These are phyloP conservation scores for Leccinum aurantiacum DNA, from an alignment of 768 basidiomycete genomes.

Conservation along the genomic window DNA sequence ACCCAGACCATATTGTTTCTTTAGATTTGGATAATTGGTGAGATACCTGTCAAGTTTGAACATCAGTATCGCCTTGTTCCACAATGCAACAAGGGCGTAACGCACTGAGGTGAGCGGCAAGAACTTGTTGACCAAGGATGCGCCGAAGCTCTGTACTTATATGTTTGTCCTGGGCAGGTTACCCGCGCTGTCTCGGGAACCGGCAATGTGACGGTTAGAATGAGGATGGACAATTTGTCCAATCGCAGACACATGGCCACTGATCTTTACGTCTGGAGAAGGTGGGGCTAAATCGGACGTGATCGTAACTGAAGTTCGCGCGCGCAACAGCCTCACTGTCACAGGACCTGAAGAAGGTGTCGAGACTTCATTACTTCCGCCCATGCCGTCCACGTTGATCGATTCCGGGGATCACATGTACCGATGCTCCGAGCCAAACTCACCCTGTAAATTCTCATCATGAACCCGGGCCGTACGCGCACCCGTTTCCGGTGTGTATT, in stretches of 20 bases:
- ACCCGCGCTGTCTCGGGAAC: not conserved
- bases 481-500: not conserved
- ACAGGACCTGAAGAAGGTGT: not conserved
- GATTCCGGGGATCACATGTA: not conserved
- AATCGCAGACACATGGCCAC: too few species aligned
- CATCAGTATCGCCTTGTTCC: not conserved
- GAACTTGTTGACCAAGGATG: not conserved
- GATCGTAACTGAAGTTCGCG: too few species aligned
- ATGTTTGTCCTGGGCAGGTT: not conserved
- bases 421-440: too few species aligned
- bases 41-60: not conserved
- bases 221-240: too few species aligned
- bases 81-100: not conserved
- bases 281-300: too few species aligned
- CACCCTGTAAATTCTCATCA: too few species aligned
- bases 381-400: not conserved
- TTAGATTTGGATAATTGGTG: not conserved
- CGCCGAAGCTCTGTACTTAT: not conserved
- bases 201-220: too few species aligned
- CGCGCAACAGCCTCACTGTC: too few species aligned
- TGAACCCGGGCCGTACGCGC: not conserved
- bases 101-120: not conserved
- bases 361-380: not conserved
- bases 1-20: slow-evolving; percentile 15
- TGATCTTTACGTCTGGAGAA: too few species aligned